A percentile compares a stretch with the other conserved stretches of the same genome.
Evolutionary conservation across 2,329 filamentous ascomycete species (phyloP).

Genomic region (Beauveria pseudobassiana): DNA sequence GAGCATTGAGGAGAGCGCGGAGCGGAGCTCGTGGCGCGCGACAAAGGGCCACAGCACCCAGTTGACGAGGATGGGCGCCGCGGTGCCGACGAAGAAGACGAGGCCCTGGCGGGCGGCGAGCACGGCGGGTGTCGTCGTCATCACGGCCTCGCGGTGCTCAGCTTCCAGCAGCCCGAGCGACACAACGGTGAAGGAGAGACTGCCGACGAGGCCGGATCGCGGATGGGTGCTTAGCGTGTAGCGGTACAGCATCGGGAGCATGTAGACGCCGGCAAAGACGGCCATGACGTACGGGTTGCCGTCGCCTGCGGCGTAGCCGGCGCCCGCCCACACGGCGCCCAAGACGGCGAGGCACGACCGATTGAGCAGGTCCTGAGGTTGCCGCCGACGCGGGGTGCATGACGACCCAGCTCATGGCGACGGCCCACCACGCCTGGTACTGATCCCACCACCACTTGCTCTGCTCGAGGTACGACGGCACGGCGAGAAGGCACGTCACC

Average conservation of each 20-base stretch:
- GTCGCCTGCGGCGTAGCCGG: slow-evolving; percentile 41
- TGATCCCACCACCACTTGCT: slow-evolving; percentile 45
- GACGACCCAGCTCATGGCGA: slow-evolving; percentile 50
- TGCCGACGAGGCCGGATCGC: slow-evolving; percentile 50
- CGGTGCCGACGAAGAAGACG: slow-evolving; percentile 45
- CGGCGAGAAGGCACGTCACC: slow-evolving; percentile 41
- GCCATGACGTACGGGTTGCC: slow-evolving; percentile 50
- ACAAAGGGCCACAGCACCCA: slow-evolving; percentile 57
- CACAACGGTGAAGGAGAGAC: slow-evolving; percentile 48
- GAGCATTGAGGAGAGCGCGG: slow-evolving; percentile 48
- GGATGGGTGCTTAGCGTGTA: slow-evolving; percentile 48
- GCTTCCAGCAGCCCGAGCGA: slow-evolving; percentile 36
- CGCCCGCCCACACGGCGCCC: slow-evolving; percentile 47
- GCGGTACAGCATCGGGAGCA: slow-evolving; percentile 53
- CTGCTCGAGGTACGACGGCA: slow-evolving; percentile 44
- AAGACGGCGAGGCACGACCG: slow-evolving; percentile 41
- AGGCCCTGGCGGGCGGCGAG: slow-evolving; percentile 41
- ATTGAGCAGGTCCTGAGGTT: slow-evolving; percentile 51
- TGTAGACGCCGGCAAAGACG: slow-evolving; percentile 46
- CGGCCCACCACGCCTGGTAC: slow-evolving; percentile 51
- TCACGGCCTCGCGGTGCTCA: slow-evolving; percentile 13
- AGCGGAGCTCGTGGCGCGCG: slow-evolving; percentile 50
- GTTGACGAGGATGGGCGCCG: slow-evolving; percentile 47
- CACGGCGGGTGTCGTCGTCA: slow-evolving; percentile 23
- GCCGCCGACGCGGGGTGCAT: slow-evolving; percentile 43